Evolutionary conservation across 2,329 filamentous ascomycete genomes (phyloP).

Genomic region (Fusarium virguliforme): DNA sequence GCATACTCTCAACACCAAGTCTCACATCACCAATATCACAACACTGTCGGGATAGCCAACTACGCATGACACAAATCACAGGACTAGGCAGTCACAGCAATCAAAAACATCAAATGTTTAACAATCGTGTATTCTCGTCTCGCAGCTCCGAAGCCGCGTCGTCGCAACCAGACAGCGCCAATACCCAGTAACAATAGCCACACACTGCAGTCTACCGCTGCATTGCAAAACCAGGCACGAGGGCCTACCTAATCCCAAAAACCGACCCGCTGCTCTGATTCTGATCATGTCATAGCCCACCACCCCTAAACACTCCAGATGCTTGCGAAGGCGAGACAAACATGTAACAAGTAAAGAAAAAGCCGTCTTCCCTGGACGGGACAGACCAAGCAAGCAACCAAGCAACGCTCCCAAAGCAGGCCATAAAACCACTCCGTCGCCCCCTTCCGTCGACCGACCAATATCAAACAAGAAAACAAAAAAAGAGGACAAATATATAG

Average conservation of each 20-base stretch:
- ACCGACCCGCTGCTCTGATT: conserved; percentile 53
- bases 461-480: conserved; percentile 43
- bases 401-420: conserved; percentile 48
- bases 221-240: conserved; percentile 58
- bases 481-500: conserved; percentile 54
- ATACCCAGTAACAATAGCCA: conserved; percentile 55
- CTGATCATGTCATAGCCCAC: conserved; percentile 55
- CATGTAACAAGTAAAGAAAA: conserved; percentile 45
- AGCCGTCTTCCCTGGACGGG: conserved; percentile 48
- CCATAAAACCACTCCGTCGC: conserved; percentile 42
- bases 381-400: conserved; percentile 54
- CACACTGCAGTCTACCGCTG: conserved; percentile 52
- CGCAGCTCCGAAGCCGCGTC: conserved; percentile 52
- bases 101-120: conserved; percentile 36
- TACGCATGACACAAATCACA: background rate
- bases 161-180: conserved; percentile 55
- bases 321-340: conserved; percentile 51
- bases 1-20: background rate
- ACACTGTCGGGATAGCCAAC: background rate
- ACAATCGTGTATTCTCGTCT: conserved; percentile 60
- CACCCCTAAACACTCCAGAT: conserved; percentile 52
- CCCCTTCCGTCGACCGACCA: conserved; percentile 26
- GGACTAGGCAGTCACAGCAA: background rate
- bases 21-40: background rate
- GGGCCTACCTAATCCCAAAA: conserved; percentile 54